These are phyloP conservation scores for Pholiota microspora DNA, from an alignment of 768 basidiomycete genomes.

Conservation along the genomic window DNA sequence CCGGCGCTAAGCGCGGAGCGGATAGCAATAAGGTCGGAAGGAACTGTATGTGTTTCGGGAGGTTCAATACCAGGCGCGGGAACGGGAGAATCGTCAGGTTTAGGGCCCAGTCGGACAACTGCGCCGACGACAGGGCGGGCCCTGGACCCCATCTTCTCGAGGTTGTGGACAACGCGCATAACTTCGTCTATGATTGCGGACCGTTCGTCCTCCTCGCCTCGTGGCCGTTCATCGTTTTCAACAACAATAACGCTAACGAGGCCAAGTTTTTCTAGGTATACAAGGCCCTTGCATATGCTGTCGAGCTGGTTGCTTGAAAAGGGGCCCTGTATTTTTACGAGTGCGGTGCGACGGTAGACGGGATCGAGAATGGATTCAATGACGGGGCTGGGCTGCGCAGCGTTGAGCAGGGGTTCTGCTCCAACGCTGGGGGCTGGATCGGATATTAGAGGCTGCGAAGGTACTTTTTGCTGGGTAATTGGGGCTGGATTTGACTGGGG, in stretches of 20 bases:
- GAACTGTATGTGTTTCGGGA: conserved; percentile 79
- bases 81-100: conserved; percentile 44
- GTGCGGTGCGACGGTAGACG: conserved; percentile 79
- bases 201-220: conserved; percentile 71
- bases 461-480: conserved; percentile 25
- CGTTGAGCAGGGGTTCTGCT: conserved; percentile 31
- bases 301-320: conserved; percentile 92
- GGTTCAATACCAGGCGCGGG: conserved; percentile 32
- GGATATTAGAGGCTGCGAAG: conserved; percentile 26
- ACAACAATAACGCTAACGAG: conserved; percentile 94
- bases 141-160: conserved; percentile 82
- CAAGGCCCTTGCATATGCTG: conserved; percentile 90
- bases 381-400: conserved; percentile 49
- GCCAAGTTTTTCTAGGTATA: conserved; percentile 94
- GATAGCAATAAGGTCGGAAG: conserved; percentile 78
- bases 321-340: conserved; percentile 96
- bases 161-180: conserved; percentile 76
- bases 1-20: conserved; percentile 88
- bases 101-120: conserved; percentile 81
- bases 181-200: conserved; percentile 70
- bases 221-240: conserved; percentile 76
- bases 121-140: conserved; percentile 89
- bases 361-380: conserved; percentile 83
- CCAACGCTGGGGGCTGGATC: conserved; percentile 28
- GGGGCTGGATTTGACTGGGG: conserved; percentile 35